phyloP scores from a whole-genome alignment of 129 eudicot genomes.

The Centella asiatica region DNA sequence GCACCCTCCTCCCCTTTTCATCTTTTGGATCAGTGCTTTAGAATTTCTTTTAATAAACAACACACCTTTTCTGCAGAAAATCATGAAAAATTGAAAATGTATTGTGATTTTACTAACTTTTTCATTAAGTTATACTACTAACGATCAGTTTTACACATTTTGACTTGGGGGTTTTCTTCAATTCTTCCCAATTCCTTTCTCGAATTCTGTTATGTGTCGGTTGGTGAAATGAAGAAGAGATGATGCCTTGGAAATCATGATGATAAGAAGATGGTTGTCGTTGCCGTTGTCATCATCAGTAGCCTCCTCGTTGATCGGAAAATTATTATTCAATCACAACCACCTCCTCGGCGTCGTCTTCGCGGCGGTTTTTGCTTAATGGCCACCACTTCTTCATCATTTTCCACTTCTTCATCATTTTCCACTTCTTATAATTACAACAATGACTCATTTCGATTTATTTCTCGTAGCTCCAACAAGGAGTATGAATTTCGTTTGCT shows the following conservation, averaged over 20 bases:
- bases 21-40: too few species aligned
- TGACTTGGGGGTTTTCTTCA: too few species aligned
- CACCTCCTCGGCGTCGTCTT: background rate
- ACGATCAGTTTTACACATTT: too few species aligned
- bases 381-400: conserved; percentile 1
- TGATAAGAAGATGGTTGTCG: background rate
- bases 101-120: background rate
- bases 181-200: background rate
- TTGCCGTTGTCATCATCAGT: background rate
- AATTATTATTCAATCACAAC: background rate
- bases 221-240: background rate
- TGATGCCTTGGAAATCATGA: conserved; percentile 1
- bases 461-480: background rate
- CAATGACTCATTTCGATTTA: background rate
- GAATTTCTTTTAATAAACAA: too few species aligned
- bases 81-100: too few species aligned
- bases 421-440: background rate
- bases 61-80: too few species aligned
- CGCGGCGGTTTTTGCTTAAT: background rate
- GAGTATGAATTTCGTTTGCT: background rate
- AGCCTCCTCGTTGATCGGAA: conserved; percentile 1
- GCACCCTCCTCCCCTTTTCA: too few species aligned
- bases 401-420: too few species aligned
- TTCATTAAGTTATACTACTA: background rate
- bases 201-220: background rate